Evolutionary conservation across 2,329 filamentous ascomycete genomes (phyloP).

Genomic region (Ophiobolus disseminans): DNA sequence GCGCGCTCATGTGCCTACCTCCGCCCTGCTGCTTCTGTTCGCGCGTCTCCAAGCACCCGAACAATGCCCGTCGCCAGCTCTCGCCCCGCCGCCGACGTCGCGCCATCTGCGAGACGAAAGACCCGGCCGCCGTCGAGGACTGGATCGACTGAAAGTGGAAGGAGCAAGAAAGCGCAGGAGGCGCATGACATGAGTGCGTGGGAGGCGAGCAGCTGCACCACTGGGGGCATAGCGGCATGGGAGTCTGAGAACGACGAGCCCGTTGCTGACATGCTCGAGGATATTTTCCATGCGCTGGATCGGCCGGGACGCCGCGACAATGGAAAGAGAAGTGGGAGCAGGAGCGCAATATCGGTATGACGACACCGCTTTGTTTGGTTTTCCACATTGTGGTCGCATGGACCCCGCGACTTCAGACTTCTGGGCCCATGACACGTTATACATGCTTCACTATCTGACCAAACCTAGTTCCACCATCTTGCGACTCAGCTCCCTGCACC

Average conservation of each 20-base stretch:
- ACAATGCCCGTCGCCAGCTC: slow-evolving; percentile 44
- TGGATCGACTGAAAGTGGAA: slow-evolving; percentile 39
- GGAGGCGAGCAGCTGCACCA: slow-evolving; percentile 20
- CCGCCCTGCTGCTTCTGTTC: slow-evolving; percentile 43
- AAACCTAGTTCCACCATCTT: slow-evolving; percentile 31
- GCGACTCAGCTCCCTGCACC: slow-evolving; percentile 25
- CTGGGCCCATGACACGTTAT: slow-evolving; percentile 7
- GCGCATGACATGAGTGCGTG: slow-evolving; percentile 10
- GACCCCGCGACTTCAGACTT: slow-evolving; percentile 14
- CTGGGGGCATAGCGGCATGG: slow-evolving; percentile 25
- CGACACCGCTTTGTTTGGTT: slow-evolving; percentile 35
- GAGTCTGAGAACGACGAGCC: slow-evolving; percentile 34
- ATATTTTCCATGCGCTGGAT: slow-evolving; percentile 37
- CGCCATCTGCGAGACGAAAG: slow-evolving; percentile 44
- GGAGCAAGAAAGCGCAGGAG: slow-evolving; percentile 20
- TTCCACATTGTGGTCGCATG: slow-evolving; percentile 26
- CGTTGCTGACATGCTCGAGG: slow-evolving; percentile 30
- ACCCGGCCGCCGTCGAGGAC: slow-evolving; percentile 43
- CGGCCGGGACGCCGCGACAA: slow-evolving; percentile 36
- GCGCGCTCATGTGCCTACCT: slow-evolving; percentile 48
- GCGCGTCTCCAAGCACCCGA: slow-evolving; percentile 44
- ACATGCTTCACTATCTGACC: slow-evolving; percentile 30
- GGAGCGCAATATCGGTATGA: slow-evolving; percentile 43
- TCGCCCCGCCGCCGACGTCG: slow-evolving; percentile 41
- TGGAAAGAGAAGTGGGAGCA: slow-evolving; percentile 23